Evolutionary conservation across 1,139 yeast species (phyloP).

Genomic region (Saccharomyces hybrid): DNA sequence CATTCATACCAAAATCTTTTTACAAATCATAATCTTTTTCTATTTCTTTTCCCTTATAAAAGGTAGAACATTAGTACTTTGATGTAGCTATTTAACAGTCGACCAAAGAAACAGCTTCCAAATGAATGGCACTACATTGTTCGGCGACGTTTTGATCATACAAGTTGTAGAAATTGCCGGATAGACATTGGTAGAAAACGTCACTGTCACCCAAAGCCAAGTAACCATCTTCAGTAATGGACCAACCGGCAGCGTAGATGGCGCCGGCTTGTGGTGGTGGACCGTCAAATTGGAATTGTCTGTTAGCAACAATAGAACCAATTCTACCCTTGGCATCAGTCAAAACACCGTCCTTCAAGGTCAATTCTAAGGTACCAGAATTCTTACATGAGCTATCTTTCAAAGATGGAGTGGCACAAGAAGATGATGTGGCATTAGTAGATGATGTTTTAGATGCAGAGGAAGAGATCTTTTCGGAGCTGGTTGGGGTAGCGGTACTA

Average conservation of each 20-base stretch:
- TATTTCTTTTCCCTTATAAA: neutral
- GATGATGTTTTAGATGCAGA: constrained; percentile 8
- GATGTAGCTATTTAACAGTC: constrained; percentile 39
- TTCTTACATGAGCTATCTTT: constrained; percentile 36
- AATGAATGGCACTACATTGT: constrained; percentile 61
- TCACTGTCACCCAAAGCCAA: constrained; percentile 64
- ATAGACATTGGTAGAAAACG: constrained; percentile 71
- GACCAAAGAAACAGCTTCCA: constrained; percentile 58
- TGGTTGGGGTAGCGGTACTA: constrained; percentile 12
- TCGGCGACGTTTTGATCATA: constrained; percentile 62
- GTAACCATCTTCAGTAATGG: constrained; percentile 54
- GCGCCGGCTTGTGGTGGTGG: constrained; percentile 90
- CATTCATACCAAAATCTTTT: neutral
- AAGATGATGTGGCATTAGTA: constrained; percentile 5
- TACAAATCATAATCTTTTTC: neutral
- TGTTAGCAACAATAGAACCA: constrained; percentile 78
- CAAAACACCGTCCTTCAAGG: constrained; percentile 47
- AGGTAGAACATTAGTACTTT: neutral
- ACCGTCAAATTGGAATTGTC: constrained; percentile 86
- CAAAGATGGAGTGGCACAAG: constrained; percentile 11
- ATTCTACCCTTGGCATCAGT: constrained; percentile 62
- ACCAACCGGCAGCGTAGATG: constrained; percentile 82
- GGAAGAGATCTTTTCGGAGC: constrained; percentile 11
- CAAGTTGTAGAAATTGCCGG: constrained; percentile 80
- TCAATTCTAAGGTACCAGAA: constrained; percentile 47